Base-by-base conservation (phyloP, 345 rosid species). In the Rubroshorea leprosula region DNA sequence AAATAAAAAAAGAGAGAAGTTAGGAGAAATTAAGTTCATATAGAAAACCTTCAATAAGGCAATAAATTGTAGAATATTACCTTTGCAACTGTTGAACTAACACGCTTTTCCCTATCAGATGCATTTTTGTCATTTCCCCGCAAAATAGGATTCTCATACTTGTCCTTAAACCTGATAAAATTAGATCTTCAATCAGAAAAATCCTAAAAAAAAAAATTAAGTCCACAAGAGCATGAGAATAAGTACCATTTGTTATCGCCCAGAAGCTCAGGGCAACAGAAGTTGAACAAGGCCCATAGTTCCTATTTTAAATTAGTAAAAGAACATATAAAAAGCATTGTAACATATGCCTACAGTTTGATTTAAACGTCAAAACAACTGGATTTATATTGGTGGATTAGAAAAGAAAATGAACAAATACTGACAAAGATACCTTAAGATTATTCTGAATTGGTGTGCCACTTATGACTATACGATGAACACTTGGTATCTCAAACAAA, bases 371-470 rank as follows among this genome's bases (percentile, higher is more conserved):
- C 16, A 24, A 50, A 61, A 58, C 19, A 22, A 46, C 11, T 31
- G 35, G 27, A 22, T 51, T 31, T 47, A 20, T 26, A 54, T 31
- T 22, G 50, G 48, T 50, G 21, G n/a, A 50, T 19, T 60, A 26
- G 38, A 60, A 43, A 54, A 51, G 24, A 44, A 5, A 17, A 44
- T 38, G 41, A 10, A 69, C 12, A 62, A 55, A 47, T 70, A 25
- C 38, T 18, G 69, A 43, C 46, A 49, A 67, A 16, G 49, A 63
- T 81, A 93, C 99, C 91, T 88, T 89, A 18, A 93, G 89, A 74
- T 93, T 93, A 76, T 93, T 93, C 63, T 93, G 99, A 67, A 93
- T 80, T 13, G 97, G 99, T 7, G 99, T 93, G 46, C 99, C 99
- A 74, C 96, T 93, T 60, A 93, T 76, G 59, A 93, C 58, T 49